Base-by-base conservation (phyloP, 495 filamentous ascomycete species). In the Extremus antarcticus region DNA sequence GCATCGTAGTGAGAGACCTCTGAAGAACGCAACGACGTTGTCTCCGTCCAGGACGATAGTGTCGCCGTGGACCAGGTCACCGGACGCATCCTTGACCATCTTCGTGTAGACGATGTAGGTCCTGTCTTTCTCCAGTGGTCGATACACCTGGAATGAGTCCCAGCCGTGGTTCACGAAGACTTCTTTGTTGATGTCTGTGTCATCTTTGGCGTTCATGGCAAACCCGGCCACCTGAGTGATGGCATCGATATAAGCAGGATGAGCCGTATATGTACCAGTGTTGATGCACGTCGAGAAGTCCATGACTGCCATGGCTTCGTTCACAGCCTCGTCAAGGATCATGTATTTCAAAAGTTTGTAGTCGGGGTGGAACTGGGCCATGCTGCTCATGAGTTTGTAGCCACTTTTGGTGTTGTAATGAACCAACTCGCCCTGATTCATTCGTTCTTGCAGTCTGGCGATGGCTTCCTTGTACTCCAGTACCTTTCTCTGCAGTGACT, bases 161-260 rank as follows among this genome's bases (percentile, higher is more conserved):
- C 87, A 86, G n/a, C 86, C 85, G 61, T 90, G 87, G 41, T 82
- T 86, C 54, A 90, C 81, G 63, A 80, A 91, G 25, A 87, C 82
- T 43, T 81, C 73, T 53, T 85, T 79, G 54, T 80, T 78, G 0
- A 81, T 83, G 59, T 90, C 82, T 2, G 82, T 76, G 21, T 76
- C 77, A 62, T 88, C 86, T 53, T 81, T 88, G 15, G 78, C 85
- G 63, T 90, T 90, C 71, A 88, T 82, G 57, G 48, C 53, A 39
- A 55, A 56, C 8, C 55, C 54, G 2, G 46, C 82, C 25, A 86
- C 73, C 60, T 85, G 80, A 58, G 76, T 78, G 47, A 78, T 57
- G 43, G 80, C 84, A 65, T 89, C 86, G 45, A 88, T 85, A 76
- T 82, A 87, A 67, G 83, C 85, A 1, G 85, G 85, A 50, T 78